These are phyloP conservation scores for Aspergillus quadrilineatus DNA, from an alignment of 2,329 filamentous ascomycete species.

Conservation along the genomic window DNA sequence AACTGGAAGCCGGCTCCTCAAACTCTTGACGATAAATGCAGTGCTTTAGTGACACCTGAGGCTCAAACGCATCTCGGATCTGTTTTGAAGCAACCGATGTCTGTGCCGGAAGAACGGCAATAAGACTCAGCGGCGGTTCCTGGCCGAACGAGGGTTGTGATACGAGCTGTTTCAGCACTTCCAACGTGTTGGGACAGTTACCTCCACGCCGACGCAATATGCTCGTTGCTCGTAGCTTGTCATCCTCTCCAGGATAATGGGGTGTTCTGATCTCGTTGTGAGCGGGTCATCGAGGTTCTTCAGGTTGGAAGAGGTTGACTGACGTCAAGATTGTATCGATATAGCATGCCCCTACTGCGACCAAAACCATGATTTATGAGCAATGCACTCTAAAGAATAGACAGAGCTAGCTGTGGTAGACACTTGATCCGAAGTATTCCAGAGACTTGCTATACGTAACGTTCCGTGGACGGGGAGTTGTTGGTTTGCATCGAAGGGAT, in stretches of 20 bases:
- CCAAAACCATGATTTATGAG: constrained; percentile 51
- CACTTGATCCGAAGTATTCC: too few species aligned
- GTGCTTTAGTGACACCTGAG: constrained; percentile 50
- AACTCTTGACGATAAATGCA: constrained; percentile 61
- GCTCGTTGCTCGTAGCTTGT: constrained; percentile 66
- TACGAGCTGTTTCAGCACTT: constrained; percentile 67
- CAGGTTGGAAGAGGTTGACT: constrained; percentile 22
- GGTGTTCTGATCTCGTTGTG: constrained; percentile 33
- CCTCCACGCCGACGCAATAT: constrained; percentile 65
- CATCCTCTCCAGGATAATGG: constrained; percentile 67
- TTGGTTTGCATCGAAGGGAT: neutral
- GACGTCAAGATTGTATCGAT: constrained; percentile 69
- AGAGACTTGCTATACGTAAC: too few species aligned
- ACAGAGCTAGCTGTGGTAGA: neutral
- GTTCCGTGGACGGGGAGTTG: too few species aligned
- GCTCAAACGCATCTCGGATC: constrained; percentile 57
- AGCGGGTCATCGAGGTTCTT: neutral
- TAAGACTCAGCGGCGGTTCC: constrained; percentile 35
- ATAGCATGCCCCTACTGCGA: constrained; percentile 68
- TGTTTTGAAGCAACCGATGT: constrained; percentile 52
- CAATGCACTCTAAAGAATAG: neutral
- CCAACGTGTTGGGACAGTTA: constrained; percentile 69
- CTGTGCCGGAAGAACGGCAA: constrained; percentile 54
- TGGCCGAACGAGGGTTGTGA: constrained; percentile 11
- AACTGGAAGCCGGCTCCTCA: constrained; percentile 63